A percentile compares a stretch with the other conserved stretches of the same genome.
These are phyloP conservation scores for Neocatenulostroma microsporum DNA, from an alignment of 2,329 filamentous ascomycete species.

Conservation along the genomic window DNA sequence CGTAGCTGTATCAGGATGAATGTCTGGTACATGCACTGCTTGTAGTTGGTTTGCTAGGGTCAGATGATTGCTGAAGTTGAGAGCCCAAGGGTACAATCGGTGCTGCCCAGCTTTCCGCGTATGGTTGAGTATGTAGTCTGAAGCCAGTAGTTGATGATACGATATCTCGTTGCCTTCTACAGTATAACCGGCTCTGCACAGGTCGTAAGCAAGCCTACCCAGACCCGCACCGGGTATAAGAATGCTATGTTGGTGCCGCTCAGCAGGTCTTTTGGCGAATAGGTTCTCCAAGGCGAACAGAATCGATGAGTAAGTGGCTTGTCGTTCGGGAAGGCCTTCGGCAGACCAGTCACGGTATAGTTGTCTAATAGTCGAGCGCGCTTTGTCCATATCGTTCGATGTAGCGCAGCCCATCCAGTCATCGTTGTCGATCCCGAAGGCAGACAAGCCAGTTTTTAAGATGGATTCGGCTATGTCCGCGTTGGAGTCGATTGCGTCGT, in stretches of 20 bases:
- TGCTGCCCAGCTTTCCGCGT: slow-evolving; percentile 56
- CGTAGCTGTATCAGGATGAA: slow-evolving; percentile 41
- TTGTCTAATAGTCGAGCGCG: slow-evolving; percentile 82
- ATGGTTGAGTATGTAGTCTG: slow-evolving; percentile 64
- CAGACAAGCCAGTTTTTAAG: slow-evolving; percentile 57
- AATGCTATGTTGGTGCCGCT: slow-evolving; percentile 49
- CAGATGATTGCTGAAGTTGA: slow-evolving; percentile 79
- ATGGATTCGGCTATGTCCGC: slow-evolving; percentile 75
- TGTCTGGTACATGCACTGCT: slow-evolving; percentile 67
- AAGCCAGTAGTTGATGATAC: slow-evolving; percentile 90
- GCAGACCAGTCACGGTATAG: slow-evolving; percentile 92
- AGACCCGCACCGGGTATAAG: slow-evolving; percentile 86
- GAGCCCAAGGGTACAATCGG: slow-evolving; percentile 74
- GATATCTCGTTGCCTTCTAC: slow-evolving; percentile 91
- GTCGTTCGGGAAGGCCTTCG: slow-evolving; percentile 65
- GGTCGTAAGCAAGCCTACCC: slow-evolving; percentile 80
- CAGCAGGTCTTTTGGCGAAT: slow-evolving; percentile 28
- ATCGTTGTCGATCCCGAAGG: slow-evolving; percentile 51
- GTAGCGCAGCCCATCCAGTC: slow-evolving; percentile 67
- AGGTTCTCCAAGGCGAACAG: slow-evolving; percentile 53
- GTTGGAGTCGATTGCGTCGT: slow-evolving; percentile 81
- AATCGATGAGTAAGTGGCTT: slow-evolving; percentile 69
- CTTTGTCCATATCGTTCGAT: slow-evolving; percentile 74
- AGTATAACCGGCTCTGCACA: slow-evolving; percentile 63
- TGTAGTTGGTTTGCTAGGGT: slow-evolving; percentile 67